These are phyloP conservation scores for Aegilops umbellulata DNA, from an alignment of 176 grass and related monocot species.

Conservation along the genomic window DNA sequence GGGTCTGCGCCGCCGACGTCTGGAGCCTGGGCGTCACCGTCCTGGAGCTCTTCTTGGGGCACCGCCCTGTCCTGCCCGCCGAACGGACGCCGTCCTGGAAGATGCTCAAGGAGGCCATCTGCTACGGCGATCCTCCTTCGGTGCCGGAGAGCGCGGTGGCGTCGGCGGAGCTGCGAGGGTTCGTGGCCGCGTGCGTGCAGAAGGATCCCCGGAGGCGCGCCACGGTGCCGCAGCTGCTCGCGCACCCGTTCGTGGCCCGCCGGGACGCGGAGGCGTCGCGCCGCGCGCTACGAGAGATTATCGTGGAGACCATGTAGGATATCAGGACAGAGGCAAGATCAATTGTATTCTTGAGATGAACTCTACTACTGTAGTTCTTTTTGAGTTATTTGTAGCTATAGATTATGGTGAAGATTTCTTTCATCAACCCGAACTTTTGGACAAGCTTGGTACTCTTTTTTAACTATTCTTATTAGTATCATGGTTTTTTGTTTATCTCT, in stretches of 20 bases:
- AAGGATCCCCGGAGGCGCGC: constrained; percentile 16
- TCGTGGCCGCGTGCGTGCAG: constrained; percentile 30
- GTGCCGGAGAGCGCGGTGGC: not conserved
- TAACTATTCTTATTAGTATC: no score
- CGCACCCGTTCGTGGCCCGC: constrained; percentile 22
- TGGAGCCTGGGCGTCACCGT: constrained; percentile 39
- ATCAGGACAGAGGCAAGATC: not conserved
- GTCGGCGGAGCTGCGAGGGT: constrained; percentile 15
- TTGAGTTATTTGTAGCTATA: no score
- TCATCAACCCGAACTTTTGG: no score
- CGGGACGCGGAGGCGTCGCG: not conserved
- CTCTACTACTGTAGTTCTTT: no score
- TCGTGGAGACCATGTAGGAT: not conserved
- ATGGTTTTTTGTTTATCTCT: no score
- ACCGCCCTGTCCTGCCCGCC: not conserved
- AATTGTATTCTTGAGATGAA: no score
- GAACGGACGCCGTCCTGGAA: not conserved
- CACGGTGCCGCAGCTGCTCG: constrained; percentile 23
- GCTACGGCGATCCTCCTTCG: not conserved
- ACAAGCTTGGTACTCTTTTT: no score
- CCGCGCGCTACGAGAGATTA: not conserved
- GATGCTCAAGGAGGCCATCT: constrained; percentile 16
- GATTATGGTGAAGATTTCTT: no score
- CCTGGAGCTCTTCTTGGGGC: constrained; percentile 25
- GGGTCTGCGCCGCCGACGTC: constrained; percentile 37